Conservation (phyloP, 1,284 basidiomycete genomes). For the Gomphus bonarii region DNA sequence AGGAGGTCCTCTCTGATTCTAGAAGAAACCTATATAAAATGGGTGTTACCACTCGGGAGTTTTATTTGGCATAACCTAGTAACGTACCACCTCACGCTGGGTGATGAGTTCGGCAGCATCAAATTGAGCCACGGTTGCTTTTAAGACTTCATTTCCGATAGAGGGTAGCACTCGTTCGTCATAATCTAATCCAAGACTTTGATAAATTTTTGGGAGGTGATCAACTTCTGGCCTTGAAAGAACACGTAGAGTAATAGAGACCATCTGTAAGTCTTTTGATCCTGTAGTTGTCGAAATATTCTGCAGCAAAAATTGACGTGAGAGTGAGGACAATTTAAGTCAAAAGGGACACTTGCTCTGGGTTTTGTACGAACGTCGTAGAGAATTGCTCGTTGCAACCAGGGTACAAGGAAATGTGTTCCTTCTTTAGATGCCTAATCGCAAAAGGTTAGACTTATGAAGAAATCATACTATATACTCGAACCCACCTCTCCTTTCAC, state of each 20-base stretch:
- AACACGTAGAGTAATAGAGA: constrained; percentile 92
- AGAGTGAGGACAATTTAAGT: neutral
- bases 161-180: constrained; percentile 93
- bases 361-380: constrained; percentile 99
- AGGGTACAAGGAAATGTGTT: constrained; percentile 95
- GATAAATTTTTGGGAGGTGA: constrained; percentile 91
- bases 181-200: constrained; percentile 90
- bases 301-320: constrained; percentile 26
- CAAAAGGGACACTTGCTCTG: constrained; percentile 42
- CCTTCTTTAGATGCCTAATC: constrained; percentile 78
- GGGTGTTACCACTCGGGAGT: neutral
- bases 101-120: constrained; percentile 97
- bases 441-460: constrained; percentile 3
- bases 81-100: constrained; percentile 68
- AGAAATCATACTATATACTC: neutral
- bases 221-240: constrained; percentile 87
- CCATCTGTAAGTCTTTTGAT: constrained; percentile 97
- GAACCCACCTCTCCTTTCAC: constrained; percentile 64
- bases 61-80: neutral
- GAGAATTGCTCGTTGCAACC: constrained; percentile 91
- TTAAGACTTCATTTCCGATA: constrained; percentile 96
- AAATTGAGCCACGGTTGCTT: constrained; percentile 97
- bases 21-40: constrained; percentile 63
- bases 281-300: constrained; percentile 97
- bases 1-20: constrained; percentile 89